Base-by-base conservation (phyloP, 2,329 filamentous ascomycete genomes). In the Aspergillus terreus region DNA sequence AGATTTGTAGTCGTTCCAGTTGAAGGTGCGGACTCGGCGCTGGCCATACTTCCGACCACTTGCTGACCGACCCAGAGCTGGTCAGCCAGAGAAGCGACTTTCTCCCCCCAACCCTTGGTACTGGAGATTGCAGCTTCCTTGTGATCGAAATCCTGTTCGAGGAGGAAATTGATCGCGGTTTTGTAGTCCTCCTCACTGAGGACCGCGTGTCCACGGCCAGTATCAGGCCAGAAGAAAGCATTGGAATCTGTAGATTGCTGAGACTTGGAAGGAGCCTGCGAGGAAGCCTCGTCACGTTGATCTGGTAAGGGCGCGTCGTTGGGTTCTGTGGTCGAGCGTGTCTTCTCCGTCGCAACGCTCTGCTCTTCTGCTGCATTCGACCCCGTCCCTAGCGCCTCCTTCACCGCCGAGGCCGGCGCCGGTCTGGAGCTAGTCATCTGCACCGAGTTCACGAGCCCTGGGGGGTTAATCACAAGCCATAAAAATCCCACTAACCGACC, bases 401-500 rank as follows among this genome's bases (percentile, higher is more conserved):
- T 41, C 25, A 27, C 25, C 14, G 32, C 14, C 21, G 40, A 10
- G 17, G 5, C 46, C 19, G 51, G 46, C 9, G 53, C 49, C 2
- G 54, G 48, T 19, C 59, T 57, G 9, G 62, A 63, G 36, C 63
- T 66, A 10, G 63, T 59, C 60, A 68, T 66, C 11, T 67, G 63
- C 33, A 64, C 61, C 52, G 72, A 63, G 50, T 71, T 69, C 50
- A 68, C 57, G 32, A 71, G 53, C 5, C 74, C 69, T 0, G 83
- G 79, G 32, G 90, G 86, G 58, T 78, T 80, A 44, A 96, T 87
- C 0, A 96, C 86, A 23, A 96, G 75, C 92, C 95, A 99, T 23
- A 97, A 79, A 60, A 99, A 99, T 0, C 95, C 95, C 0, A 96
- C 95, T 64, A 96, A 79, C 15, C 92, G 81, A 0, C 94, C 95